Percentiles rank a stretch among this genome's conserved stretches.
Evolutionary conservation across 176 grass and related monocot species (phyloP).

Genomic region (Bromus sterilis): DNA sequence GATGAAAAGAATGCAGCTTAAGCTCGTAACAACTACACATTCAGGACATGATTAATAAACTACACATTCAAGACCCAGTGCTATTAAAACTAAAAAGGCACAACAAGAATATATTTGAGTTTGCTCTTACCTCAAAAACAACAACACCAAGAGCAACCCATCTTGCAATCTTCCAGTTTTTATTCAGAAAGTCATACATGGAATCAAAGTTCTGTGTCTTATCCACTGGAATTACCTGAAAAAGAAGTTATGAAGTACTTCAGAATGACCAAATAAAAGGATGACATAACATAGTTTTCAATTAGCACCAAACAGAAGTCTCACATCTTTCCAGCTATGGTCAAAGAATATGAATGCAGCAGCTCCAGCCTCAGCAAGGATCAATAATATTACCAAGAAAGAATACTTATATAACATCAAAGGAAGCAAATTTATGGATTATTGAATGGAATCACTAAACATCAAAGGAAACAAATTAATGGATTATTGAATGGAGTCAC

Average conservation of each 20-base stretch:
- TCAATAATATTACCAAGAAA: slow-evolving; percentile 64
- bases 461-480: slow-evolving; percentile 66
- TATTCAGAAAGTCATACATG: slow-evolving; percentile 80
- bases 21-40: not conserved
- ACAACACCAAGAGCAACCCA: slow-evolving; percentile 67
- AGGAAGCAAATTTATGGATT: too few relatives aligned
- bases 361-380: slow-evolving; percentile 60
- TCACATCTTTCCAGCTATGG: slow-evolving; percentile 93
- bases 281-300: not conserved
- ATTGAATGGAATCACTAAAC: too few relatives aligned
- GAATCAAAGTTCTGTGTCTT: too few relatives aligned
- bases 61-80: not conserved
- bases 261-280: not conserved
- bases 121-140: slow-evolving; percentile 47
- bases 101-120: not conserved
- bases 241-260: not conserved
- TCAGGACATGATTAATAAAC: too few relatives aligned
- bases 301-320: not conserved
- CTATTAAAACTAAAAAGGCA: not conserved
- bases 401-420: too few relatives aligned
- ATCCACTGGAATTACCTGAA: slow-evolving; percentile 80
- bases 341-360: slow-evolving; percentile 95
- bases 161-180: too few relatives aligned
- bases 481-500: not conserved
- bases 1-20: not conserved